phyloP scores from a whole-genome alignment of 805 yeast genomes.

The Vanderwaltozyma polyspora region DNA sequence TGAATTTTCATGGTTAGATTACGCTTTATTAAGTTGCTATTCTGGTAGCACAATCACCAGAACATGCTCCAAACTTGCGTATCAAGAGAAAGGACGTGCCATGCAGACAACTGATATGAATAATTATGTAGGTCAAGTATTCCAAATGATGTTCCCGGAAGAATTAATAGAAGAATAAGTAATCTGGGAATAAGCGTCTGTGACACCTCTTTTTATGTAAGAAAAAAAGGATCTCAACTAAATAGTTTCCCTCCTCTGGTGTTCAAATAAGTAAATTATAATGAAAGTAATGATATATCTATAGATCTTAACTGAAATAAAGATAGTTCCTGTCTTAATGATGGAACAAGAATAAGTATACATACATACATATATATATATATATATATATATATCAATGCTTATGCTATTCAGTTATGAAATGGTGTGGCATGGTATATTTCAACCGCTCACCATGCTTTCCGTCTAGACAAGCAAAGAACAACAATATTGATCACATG shows the following conservation, averaged over 20 bases:
- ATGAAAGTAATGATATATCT: too few relatives aligned
- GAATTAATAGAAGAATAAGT: background rate
- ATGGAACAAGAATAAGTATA: background rate
- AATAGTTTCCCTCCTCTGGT: too few relatives aligned
- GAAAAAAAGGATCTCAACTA: background rate
- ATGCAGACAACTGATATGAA: constrained; percentile 83
- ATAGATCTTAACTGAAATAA: too few relatives aligned
- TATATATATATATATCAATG: background rate
- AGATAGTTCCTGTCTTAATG: too few relatives aligned
- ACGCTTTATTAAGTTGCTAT: constrained; percentile 45
- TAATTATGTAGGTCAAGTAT: constrained; percentile 53
- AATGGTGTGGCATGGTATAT: background rate
- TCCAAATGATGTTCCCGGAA: constrained; percentile 31
- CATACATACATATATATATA: background rate
- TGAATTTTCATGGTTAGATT: constrained; percentile 25
- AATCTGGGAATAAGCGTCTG: background rate
- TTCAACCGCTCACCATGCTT: too few relatives aligned
- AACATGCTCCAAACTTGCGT: constrained; percentile 55
- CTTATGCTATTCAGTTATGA: background rate
- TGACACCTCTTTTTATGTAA: background rate
- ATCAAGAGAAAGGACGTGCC: constrained; percentile 50
- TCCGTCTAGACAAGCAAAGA: too few relatives aligned
- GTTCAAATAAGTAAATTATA: too few relatives aligned
- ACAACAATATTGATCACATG: too few relatives aligned
- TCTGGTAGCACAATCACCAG: constrained; percentile 66